A percentile compares a stretch with the other conserved stretches of the same genome.
phyloP scores from a whole-genome alignment of 2,329 filamentous ascomycete genomes.

The Curvularia lunata region DNA sequence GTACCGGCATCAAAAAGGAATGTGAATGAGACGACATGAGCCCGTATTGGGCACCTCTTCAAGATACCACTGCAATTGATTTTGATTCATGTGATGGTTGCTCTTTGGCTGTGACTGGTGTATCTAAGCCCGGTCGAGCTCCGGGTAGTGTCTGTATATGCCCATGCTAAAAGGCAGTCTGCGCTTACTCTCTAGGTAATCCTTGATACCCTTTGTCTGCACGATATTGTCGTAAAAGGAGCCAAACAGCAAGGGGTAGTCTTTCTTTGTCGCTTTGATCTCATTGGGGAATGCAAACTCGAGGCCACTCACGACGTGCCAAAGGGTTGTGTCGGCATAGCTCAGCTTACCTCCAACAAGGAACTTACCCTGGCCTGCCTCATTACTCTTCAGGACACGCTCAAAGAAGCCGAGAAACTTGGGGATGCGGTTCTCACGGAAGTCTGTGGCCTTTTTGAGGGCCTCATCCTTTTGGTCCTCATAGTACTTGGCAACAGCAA shows the following conservation, averaged over 20 bases:
- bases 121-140: slow-evolving; percentile 64
- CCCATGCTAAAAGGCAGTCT: slow-evolving; percentile 67
- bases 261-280: slow-evolving; percentile 60
- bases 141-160: slow-evolving; percentile 74
- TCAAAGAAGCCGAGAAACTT: slow-evolving; percentile 77
- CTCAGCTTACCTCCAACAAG: slow-evolving; percentile 69
- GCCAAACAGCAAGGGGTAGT: slow-evolving; percentile 67
- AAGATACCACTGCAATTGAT: slow-evolving; percentile 50
- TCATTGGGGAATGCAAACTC: slow-evolving; percentile 74
- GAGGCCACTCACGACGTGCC: slow-evolving; percentile 66
- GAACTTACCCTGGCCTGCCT: slow-evolving; percentile 65
- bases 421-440: slow-evolving; percentile 67
- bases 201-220: slow-evolving; percentile 67
- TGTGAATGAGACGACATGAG: slow-evolving; percentile 48
- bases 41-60: slow-evolving; percentile 36
- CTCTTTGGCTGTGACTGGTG: not conserved
- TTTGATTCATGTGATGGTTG: slow-evolving; percentile 36
- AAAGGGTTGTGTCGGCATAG: slow-evolving; percentile 76
- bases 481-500: slow-evolving; percentile 66
- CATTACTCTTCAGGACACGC: slow-evolving; percentile 65
- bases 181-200: slow-evolving; percentile 71
- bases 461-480: slow-evolving; percentile 77
- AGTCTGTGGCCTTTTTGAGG: slow-evolving; percentile 63
- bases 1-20: slow-evolving; percentile 50
- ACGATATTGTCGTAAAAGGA: slow-evolving; percentile 68